Conservation (phyloP, 2,329 filamentous ascomycete genomes). For the Byssothecium circinans region DNA sequence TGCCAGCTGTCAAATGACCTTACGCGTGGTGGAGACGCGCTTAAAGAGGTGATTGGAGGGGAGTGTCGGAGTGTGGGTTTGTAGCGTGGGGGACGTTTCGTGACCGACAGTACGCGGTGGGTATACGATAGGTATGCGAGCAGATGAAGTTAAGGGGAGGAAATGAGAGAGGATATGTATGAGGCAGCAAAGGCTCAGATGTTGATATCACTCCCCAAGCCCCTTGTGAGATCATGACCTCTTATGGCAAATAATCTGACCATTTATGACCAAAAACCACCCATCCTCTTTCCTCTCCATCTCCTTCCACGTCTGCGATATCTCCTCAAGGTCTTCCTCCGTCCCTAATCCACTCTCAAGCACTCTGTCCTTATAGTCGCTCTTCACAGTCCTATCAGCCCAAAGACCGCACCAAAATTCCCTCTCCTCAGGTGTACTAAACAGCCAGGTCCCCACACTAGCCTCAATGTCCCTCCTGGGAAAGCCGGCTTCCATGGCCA, state of each 20-base stretch:
- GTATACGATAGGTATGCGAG: neutral
- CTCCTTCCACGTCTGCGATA: conserved; percentile 44
- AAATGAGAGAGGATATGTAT: neutral
- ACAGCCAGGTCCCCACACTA: conserved; percentile 47
- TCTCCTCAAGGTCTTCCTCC: conserved; percentile 44
- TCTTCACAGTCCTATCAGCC: conserved; percentile 41
- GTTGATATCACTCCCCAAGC: neutral
- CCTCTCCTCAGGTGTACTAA: conserved; percentile 43
- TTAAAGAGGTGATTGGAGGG: conserved; percentile 25
- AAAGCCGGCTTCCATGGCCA: conserved; percentile 46
- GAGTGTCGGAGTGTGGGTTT: conserved; percentile 13
- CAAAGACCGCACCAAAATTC: conserved; percentile 46
- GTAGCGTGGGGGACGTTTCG: conserved; percentile 10
- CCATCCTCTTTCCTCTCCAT: conserved; percentile 48
- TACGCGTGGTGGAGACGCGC: conserved; percentile 21
- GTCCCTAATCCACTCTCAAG: conserved; percentile 43
- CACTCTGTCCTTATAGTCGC: conserved; percentile 40
- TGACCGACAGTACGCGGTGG: conserved; percentile 2
- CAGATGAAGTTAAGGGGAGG: neutral
- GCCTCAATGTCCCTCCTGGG: conserved; percentile 42
- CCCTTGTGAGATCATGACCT: conserved; percentile 10
- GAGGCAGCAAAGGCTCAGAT: neutral
- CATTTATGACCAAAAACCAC: conserved; percentile 47
- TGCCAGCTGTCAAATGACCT: conserved; percentile 38
- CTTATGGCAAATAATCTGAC: conserved; percentile 44